These are phyloP conservation scores for Colletotrichum tamarilloi DNA, from an alignment of 2,329 filamentous ascomycete species.

Conservation along the genomic window DNA sequence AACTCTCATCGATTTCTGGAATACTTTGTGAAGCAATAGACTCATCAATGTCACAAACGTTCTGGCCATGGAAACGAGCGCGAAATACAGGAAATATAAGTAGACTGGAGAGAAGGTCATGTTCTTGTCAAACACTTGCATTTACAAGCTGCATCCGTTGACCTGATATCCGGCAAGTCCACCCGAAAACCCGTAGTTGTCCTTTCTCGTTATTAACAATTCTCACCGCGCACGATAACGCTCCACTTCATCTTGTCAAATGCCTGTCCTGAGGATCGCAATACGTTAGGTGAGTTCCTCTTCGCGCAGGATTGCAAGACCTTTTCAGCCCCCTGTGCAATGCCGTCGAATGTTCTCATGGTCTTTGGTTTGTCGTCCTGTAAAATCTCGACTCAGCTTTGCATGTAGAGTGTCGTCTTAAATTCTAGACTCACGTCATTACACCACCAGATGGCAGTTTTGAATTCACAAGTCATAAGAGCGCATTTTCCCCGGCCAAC, in stretches of 20 bases:
- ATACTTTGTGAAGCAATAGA: too few species aligned
- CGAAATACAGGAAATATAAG: background rate
- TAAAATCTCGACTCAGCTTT: too few species aligned
- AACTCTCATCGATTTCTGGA: too few species aligned
- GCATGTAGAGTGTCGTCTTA: too few species aligned
- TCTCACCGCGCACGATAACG: background rate
- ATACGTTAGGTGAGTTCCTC: background rate
- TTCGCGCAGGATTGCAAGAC: background rate
- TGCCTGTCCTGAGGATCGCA: background rate
- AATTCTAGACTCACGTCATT: constrained; percentile 37
- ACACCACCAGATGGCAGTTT: constrained; percentile 40
- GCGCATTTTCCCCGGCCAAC: constrained; percentile 36
- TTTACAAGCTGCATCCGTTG: background rate
- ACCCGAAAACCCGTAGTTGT: background rate
- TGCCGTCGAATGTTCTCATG: background rate
- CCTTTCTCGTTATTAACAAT: background rate
- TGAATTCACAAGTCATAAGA: constrained; percentile 38
- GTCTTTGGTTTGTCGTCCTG: constrained; percentile 25
- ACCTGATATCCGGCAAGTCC: background rate
- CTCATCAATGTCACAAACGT: background rate
- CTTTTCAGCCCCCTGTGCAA: constrained; percentile 19
- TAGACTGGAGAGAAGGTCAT: background rate
- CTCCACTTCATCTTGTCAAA: background rate
- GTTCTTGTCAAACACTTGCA: too few species aligned
- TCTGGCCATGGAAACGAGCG: too few species aligned